Percentiles rank a stretch among this genome's conserved stretches.
phyloP scores from a whole-genome alignment of 2,329 filamentous ascomycete genomes.

The Gnomoniopsis sp. region DNA sequence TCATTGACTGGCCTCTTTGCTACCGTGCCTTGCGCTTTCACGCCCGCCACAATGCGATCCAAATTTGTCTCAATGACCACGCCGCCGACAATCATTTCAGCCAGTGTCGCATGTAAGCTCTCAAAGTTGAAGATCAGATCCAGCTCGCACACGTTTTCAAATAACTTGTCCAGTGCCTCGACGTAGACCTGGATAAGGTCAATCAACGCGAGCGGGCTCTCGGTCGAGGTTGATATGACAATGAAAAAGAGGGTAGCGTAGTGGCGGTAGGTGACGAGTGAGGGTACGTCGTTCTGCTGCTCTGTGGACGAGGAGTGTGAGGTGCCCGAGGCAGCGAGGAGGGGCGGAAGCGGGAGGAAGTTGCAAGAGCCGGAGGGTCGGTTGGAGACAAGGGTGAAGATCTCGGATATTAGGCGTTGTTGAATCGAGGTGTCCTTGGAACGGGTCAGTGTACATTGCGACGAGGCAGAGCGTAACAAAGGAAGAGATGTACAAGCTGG shows the following conservation, averaged over 20 bases:
- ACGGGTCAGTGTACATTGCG: neutral
- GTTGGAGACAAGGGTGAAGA: slow-evolving; percentile 92
- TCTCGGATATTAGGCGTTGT: slow-evolving; percentile 93
- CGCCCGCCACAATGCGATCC: slow-evolving; percentile 83
- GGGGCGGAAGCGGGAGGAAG: slow-evolving; percentile 78
- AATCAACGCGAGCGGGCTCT: slow-evolving; percentile 90
- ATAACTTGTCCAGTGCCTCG: slow-evolving; percentile 88
- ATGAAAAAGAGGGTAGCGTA: slow-evolving; percentile 99
- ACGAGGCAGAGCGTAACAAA: neutral
- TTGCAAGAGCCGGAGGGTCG: slow-evolving; percentile 92
- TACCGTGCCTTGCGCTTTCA: slow-evolving; percentile 72
- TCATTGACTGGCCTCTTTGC: slow-evolving; percentile 78
- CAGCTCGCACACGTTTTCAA: slow-evolving; percentile 97
- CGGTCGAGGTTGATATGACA: slow-evolving; percentile 92
- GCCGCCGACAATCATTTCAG: slow-evolving; percentile 93
- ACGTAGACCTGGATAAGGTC: slow-evolving; percentile 98
- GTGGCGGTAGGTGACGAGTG: slow-evolving; percentile 94
- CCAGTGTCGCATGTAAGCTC: slow-evolving; percentile 84
- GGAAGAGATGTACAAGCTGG: slow-evolving; percentile 63
- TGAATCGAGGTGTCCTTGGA: slow-evolving; percentile 90
- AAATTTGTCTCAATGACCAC: slow-evolving; percentile 91
- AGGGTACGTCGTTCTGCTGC: slow-evolving; percentile 78
- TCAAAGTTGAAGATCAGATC: slow-evolving; percentile 99
- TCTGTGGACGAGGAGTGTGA: slow-evolving; percentile 62
- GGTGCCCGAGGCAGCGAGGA: slow-evolving; percentile 61